phyloP scores from a whole-genome alignment of 768 basidiomycete genomes.

The Lentinula sp. region DNA sequence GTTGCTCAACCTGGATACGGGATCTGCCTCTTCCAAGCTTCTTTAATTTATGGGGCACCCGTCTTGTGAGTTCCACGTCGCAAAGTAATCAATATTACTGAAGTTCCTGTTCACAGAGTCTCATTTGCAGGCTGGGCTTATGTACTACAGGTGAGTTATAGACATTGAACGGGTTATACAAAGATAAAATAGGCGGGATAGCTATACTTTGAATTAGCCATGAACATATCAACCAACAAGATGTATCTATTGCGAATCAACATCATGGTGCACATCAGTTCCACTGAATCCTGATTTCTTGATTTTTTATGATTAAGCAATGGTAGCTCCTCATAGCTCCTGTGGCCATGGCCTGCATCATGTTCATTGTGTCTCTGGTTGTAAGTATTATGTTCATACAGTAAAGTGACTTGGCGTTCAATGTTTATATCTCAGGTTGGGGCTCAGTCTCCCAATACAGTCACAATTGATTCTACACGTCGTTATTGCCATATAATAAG shows the following conservation, averaged over 20 bases:
- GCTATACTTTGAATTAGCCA: neutral
- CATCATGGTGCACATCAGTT: neutral
- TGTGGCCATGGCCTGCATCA: neutral
- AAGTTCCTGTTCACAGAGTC: neutral
- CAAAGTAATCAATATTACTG: neutral
- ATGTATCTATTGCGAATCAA: neutral
- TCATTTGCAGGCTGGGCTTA: neutral
- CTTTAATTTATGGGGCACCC: neutral
- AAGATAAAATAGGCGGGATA: neutral
- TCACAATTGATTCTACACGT: slow-evolving; percentile 1
- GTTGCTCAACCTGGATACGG: neutral
- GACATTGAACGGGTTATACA: neutral
- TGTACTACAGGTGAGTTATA: neutral
- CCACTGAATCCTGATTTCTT: too few relatives aligned
- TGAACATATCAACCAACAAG: neutral
- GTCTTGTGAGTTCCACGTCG: neutral
- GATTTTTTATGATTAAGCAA: neutral
- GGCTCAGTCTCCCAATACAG: neutral
- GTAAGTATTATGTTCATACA: neutral
- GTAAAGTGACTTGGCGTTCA: neutral
- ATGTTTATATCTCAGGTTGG: neutral
- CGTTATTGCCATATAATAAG: slow-evolving; percentile 2
- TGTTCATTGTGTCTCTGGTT: neutral
- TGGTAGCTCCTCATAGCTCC: neutral
- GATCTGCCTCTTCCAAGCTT: neutral